These are phyloP conservation scores for Cystobasidium slooffiae DNA, from an alignment of 1,284 basidiomycete species.

Conservation along the genomic window DNA sequence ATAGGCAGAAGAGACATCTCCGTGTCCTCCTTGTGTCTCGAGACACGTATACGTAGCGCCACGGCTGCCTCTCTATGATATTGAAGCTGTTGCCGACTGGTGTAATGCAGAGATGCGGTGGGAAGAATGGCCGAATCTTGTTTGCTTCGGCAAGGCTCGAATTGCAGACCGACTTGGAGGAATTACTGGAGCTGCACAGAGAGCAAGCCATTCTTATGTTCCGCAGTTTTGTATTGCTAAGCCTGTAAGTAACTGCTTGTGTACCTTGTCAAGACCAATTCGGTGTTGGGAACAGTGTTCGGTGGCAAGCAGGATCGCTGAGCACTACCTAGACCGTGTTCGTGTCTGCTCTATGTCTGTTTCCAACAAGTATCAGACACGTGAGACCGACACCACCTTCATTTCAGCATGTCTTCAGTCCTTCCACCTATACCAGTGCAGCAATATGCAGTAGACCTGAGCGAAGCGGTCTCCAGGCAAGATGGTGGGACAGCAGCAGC, in stretches of 20 bases:
- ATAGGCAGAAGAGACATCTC: slow-evolving; percentile 35
- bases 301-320: too few relatives aligned
- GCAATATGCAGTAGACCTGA: slow-evolving; percentile 25
- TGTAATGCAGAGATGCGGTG: neutral
- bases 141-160: too few relatives aligned
- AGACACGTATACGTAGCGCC: slow-evolving; percentile 28
- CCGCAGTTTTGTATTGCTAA: too few relatives aligned
- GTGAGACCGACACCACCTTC: too few relatives aligned
- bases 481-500: slow-evolving; percentile 25
- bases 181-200: too few relatives aligned
- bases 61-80: neutral
- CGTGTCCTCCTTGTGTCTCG: slow-evolving; percentile 9
- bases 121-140: too few relatives aligned
- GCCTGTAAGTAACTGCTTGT: too few relatives aligned
- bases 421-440: slow-evolving; percentile 8
- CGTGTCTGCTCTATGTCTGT: neutral
- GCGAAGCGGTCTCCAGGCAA: slow-evolving; percentile 16
- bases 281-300: too few relatives aligned
- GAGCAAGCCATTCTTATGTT: too few relatives aligned
- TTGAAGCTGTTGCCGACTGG: neutral
- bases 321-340: neutral
- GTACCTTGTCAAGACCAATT: too few relatives aligned
- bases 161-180: too few relatives aligned
- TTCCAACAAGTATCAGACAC: too few relatives aligned
- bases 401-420: slow-evolving; percentile 2